Evolutionary conservation across 345 rosid species (phyloP), one percentile per base, ranked within the genome.

Genomic region (Dovyalis caffra): DNA sequence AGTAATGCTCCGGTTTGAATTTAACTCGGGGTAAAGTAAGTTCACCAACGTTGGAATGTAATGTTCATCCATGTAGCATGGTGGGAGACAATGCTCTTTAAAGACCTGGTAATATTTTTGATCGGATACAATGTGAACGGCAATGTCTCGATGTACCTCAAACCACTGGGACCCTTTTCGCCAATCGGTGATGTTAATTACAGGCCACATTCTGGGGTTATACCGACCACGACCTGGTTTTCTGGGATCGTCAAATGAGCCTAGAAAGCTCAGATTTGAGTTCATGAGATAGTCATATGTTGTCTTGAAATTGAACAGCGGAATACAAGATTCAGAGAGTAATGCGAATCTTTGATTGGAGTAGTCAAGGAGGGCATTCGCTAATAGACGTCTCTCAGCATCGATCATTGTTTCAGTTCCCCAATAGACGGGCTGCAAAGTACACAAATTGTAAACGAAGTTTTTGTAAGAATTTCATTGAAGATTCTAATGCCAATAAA

Each of bases 121-220:
- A 64, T 90, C 97, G 1, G 88, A 68, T 5, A 92, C 70, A 1
- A 92, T 62, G 1, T 63, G 72, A 0, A 76, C 11, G 64, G 94
- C 92, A 0, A 87, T 81, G 38, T 88, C 83, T 0, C 96, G 91
- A 47, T 74, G 80, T 18, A 87, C 28, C 70, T 89, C 92, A n/a
- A 92, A 89, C 97, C 94, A 92, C 47, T 92, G 97, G 4, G 96
- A 87, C 29, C 96, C 94, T 83, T 92, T 92, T 64, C 94, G 77
- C 97, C 96, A 92, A 8, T 89, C 16, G 6, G 90, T 85, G 45
- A 86, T 40, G 75, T 83, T 67, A 47, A 88, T 79, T 28, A 49
- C 23, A 6, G 91, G 91, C 20, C 40, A 78, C 89, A 88, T 88
- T 32, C 68, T 58, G 0, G 75, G 81, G 14, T 20, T 86, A 78